Base-by-base conservation (phyloP, 2,329 filamentous ascomycete genomes). In the Mycosphaerella sp. region DNA sequence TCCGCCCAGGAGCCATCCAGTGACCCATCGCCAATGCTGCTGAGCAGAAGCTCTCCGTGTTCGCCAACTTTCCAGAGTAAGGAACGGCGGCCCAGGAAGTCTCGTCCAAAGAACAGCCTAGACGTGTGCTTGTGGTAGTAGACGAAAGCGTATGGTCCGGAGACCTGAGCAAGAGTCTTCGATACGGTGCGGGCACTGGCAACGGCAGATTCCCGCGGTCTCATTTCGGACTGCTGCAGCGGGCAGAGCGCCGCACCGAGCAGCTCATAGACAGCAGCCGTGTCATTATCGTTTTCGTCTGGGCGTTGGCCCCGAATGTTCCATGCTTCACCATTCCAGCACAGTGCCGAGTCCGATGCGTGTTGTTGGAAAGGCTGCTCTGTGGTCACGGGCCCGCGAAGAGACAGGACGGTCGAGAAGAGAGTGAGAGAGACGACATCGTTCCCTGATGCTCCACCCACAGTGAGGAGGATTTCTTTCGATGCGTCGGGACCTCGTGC, bases 321-420 rank as follows among this genome's bases (percentile, higher is more conserved):
- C 93, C 93, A 98, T 1, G 89, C 91, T 67, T 98, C 93, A 39
- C 93, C 93, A 65, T 98, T 98, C 93, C 93, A 98, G 76, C 91
- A 96, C 2, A 98, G 75, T 0, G 87, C 74, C 1, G 85, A 88
- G 3, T 77, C 75, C 0, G 77, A 77, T 0, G 61, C 56, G 2
- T 65, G 34, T 58, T 85, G 79, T 37, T 78, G 68, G 3, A 95
- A 78, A 1, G 93, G 93, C 67, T 97, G 93, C 30, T 71, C 66
- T 6, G 84, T 80, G 44, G 93, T 66, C 55, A 80, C 74, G 44
- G 82, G 78, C 21, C 91, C 91, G 61, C 93, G 82, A n/a, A 98
- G 75, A 3, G 89, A 84, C n/a, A 97, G 79, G 0, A 98, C 91
- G 0, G 89, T 94, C 6, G 91, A 93, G 10, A 82, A 79, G 63